Evolutionary conservation across 2,329 filamentous ascomycete species (phyloP).

Genomic region (Colletotrichum siamense): DNA sequence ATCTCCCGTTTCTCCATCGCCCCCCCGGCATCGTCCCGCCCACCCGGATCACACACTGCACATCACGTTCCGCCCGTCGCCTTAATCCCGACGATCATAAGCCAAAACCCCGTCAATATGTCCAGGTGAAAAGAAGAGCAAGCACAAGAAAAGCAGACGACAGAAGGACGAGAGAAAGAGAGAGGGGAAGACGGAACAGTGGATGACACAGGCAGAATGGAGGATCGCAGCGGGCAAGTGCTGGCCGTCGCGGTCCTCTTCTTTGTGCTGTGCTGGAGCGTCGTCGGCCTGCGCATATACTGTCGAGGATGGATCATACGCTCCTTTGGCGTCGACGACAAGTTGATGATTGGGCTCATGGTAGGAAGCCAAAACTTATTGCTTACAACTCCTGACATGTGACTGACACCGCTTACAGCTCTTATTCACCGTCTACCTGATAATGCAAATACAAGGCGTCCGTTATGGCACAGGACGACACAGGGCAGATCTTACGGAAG

Average conservation of each 20-base stretch:
- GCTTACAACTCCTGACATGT: neutral
- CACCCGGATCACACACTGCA: slow-evolving; percentile 1
- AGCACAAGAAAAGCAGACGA: neutral
- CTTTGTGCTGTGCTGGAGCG: slow-evolving; percentile 36
- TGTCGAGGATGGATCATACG: slow-evolving; percentile 36
- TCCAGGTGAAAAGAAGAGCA: neutral
- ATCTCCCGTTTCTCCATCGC: neutral
- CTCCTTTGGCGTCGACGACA: slow-evolving; percentile 37
- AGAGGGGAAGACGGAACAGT: neutral
- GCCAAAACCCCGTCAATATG: slow-evolving; percentile 1
- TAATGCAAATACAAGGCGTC: slow-evolving; percentile 29
- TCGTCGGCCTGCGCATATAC: slow-evolving; percentile 34
- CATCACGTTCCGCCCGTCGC: neutral
- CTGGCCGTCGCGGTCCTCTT: slow-evolving; percentile 34
- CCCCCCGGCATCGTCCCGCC: neutral
- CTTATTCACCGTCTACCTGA: slow-evolving; percentile 28
- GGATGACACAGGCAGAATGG: slow-evolving; percentile 10
- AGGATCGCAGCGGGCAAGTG: slow-evolving; percentile 29
- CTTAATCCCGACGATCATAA: neutral
- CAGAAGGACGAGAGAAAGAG: neutral
- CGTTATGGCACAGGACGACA: slow-evolving; percentile 32
- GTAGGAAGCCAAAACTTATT: slow-evolving; percentile 21
- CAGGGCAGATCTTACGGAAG: slow-evolving; percentile 20
- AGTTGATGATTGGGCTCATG: slow-evolving; percentile 35
- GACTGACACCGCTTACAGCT: slow-evolving; percentile 17